Evolutionary conservation across 805 yeast genomes (phyloP), one percentile per base, ranked within the genome.

Genomic region (Pichia nakasei): DNA sequence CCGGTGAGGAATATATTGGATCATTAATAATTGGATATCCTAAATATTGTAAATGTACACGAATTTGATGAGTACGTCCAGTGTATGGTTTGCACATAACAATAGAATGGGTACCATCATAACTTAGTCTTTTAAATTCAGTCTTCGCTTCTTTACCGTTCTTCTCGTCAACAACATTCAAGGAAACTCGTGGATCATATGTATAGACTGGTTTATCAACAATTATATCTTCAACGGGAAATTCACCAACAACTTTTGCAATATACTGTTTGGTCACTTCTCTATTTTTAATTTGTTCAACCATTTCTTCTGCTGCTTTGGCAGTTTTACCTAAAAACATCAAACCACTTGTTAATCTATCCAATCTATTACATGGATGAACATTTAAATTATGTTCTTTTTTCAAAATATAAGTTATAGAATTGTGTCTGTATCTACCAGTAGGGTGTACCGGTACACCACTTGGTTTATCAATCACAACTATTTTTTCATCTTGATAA

Each of bases 381-480:
- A 83, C 91, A 2, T 66, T 64, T 35, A 73, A 66, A 1, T 81
- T 82, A 47, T 70, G 60, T 53, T 89, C 94, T 43, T 78, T 76
- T 59, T 85, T 81, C 51, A 93, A 63, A 4, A 87, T 76, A 59
- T 80, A 82, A 11, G 94, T 85, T 19, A 86, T 74, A 0, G 95
- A 77, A 59, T 81, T 76, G 62, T 78, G 77, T 57, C 93, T 58
- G 69, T 80, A 78, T 50, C 89, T 65, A 0, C 97, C 98, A 0
- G 96, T 83, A 4, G 98, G 97, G 60, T 93, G 98, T 0, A 86
- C 95, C 0, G 98, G 97, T 3, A 93, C 73, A 0, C 98, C 97
- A 4, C 93, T 75, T 0, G 98, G 98, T 52, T 93, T 93, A 60
- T 91, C 95, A 20, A 93, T 81, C 3, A 85, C 94, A 5, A 93